Conservation (phyloP, 1,284 basidiomycete species). For the Coniophora puteana region DNA sequence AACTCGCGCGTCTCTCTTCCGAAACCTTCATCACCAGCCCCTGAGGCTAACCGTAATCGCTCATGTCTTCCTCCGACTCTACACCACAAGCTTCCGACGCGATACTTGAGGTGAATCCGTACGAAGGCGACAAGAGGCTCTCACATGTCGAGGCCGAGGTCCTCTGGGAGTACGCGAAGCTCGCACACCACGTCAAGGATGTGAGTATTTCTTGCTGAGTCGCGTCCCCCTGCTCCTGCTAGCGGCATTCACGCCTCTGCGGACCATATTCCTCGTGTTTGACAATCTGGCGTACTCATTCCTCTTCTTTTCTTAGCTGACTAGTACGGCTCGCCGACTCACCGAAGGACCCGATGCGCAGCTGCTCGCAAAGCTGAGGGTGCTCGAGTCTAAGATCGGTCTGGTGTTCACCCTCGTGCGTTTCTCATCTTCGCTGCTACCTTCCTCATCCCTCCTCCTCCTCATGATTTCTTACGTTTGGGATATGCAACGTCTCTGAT, state of each 20-base stretch:
- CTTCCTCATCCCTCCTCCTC: background rate
- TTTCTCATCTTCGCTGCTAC: slow-evolving; percentile 16
- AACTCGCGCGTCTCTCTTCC: no score
- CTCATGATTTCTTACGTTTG: slow-evolving; percentile 4
- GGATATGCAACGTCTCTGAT: background rate
- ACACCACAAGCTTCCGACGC: no score
- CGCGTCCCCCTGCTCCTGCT: background rate
- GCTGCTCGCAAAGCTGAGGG: slow-evolving; percentile 76
- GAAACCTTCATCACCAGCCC: no score
- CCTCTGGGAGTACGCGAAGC: slow-evolving; percentile 78
- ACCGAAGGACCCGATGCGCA: slow-evolving; percentile 69
- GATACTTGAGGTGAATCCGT: slow-evolving; percentile 62
- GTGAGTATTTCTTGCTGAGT: slow-evolving; percentile 37
- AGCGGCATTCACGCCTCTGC: no score
- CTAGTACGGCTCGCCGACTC: slow-evolving; percentile 54
- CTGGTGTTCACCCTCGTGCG: slow-evolving; percentile 84
- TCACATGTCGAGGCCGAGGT: slow-evolving; percentile 63
- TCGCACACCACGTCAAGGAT: slow-evolving; percentile 65
- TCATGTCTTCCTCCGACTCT: no score
- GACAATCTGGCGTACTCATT: no score
- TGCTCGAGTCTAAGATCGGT: slow-evolving; percentile 93
- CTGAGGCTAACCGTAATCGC: no score
- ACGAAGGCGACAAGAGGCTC: slow-evolving; percentile 61
- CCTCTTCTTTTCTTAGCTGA: slow-evolving; percentile 45
- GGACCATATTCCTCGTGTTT: no score